Conservation (phyloP, 202 grass and related monocot species). For the Dendrocalamus latiflorus region DNA sequence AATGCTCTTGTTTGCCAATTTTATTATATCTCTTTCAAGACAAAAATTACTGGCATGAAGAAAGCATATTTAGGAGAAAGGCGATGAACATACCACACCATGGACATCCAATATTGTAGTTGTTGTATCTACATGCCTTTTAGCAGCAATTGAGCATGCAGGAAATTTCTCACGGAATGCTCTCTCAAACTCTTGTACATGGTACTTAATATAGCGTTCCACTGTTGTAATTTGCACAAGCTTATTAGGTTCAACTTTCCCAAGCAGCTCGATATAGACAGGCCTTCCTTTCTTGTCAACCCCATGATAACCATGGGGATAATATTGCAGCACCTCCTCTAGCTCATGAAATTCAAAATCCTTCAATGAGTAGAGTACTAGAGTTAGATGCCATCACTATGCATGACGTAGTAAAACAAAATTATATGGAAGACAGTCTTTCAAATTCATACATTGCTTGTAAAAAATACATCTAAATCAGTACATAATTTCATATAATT, state of each 20-base stretch:
- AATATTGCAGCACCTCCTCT: constrained; percentile 71
- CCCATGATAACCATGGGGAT: constrained; percentile 96
- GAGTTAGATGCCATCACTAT: constrained; percentile 21
- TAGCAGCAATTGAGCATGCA: constrained; percentile 74
- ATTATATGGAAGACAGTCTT: background rate
- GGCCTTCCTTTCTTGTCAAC: no score
- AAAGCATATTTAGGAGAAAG: constrained; percentile 16
- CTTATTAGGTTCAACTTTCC: constrained; percentile 86
- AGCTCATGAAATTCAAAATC: constrained; percentile 92
- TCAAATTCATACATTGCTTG: background rate
- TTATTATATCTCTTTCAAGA: background rate
- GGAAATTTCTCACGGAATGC: constrained; percentile 86
- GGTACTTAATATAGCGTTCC: no score
- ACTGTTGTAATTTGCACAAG: constrained; percentile 88
- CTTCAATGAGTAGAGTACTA: constrained; percentile 54
- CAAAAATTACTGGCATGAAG: background rate
- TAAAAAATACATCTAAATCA: background rate
- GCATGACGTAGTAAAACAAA: background rate
- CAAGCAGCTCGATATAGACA: no score
- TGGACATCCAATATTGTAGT: constrained; percentile 97
- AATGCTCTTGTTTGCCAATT: background rate
- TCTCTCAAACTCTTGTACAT: constrained; percentile 91
- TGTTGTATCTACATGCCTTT: constrained; percentile 83
- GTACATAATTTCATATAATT: background rate
- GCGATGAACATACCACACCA: constrained; percentile 76